Evolutionary conservation across 768 basidiomycete genomes (phyloP), one percentile per base, ranked within the genome.

Genomic region (Glaciozyma antarctica): DNA sequence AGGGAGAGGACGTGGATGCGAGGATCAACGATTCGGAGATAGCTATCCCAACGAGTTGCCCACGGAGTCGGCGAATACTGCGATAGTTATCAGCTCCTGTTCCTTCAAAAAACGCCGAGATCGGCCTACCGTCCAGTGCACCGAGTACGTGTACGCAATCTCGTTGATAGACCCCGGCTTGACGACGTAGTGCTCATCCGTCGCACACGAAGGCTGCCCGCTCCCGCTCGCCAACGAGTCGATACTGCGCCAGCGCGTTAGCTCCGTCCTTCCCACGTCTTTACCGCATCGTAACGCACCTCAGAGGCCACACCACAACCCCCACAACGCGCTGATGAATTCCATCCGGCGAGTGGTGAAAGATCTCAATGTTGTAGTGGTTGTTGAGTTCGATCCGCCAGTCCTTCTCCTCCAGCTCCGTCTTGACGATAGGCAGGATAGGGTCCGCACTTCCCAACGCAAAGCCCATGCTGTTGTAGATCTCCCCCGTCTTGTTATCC

Each of bases 21-120:
- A 53, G 90, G 90, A 73, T 93, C 90, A 71, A 91, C 88, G 60
- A 94, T 87, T 72, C 91, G 90, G 24, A 97, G 83, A 75, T 98
- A 98, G 72, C 87, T 87, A 75, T 98, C 94, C 93, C 94, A 98
- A 58, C 94, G 82, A 5, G 92, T 89, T 7, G 91, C 93, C 90
- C 90, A 77, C 0, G 74, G 75, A 13, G 72, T 56, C 8, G 60
- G 6, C 3, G 56, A 61, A 48, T 66, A 62, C 65, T 63, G 60
- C 45, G n/a, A 26, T 12, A 44, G 38, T 4, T 5, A 32, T 55
- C 15, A 57, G 52, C 49, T 19, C 24, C 19, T 16, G 13, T n/a
- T 43, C 3, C 22, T n/a, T 10, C 26, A 28, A 9, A 28, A 9
- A 7, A 15, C 26, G 57, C 48, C 28, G n/a, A 21, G 51, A 52